phyloP scores from a whole-genome alignment of 2,329 filamentous ascomycete genomes.

The Fusarium agapanthi region DNA sequence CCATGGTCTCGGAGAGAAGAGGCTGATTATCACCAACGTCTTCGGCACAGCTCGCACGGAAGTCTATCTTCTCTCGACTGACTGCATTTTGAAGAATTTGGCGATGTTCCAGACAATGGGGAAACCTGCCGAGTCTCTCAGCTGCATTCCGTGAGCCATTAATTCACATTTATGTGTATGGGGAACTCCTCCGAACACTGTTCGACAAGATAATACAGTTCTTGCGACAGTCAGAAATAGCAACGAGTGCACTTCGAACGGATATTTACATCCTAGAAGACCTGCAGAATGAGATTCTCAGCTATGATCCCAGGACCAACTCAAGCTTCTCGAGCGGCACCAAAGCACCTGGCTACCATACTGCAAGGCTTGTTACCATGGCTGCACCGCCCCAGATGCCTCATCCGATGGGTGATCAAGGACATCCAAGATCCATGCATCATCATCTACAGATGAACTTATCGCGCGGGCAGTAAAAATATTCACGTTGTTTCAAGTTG shows the following conservation, averaged over 20 bases:
- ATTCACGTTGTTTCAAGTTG: too few relatives aligned
- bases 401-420: too few relatives aligned
- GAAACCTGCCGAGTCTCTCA: conserved; percentile 87
- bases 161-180: conserved; percentile 66
- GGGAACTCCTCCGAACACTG: conserved; percentile 64
- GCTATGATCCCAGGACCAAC: too few relatives aligned
- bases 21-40: conserved; percentile 91
- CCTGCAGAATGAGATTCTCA: conserved; percentile 40
- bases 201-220: conserved; percentile 81
- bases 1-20: conserved; percentile 65
- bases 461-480: too few relatives aligned
- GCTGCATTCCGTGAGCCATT: conserved; percentile 77
- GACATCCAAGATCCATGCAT: too few relatives aligned
- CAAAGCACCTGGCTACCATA: too few relatives aligned
- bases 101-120: conserved; percentile 78
- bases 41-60: conserved; percentile 97
- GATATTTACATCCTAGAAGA: conserved; percentile 79
- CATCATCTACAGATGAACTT: too few relatives aligned
- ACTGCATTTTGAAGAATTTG: conserved; percentile 6
- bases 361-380: too few relatives aligned
- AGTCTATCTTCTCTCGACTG: conserved; percentile 52
- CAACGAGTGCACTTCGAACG: conserved; percentile 76
- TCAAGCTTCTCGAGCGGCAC: too few relatives aligned
- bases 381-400: too few relatives aligned
- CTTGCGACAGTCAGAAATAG: conserved; percentile 72